Evolutionary conservation across 2,329 filamentous ascomycete genomes (phyloP).

Genomic region (Alternaria sp.): DNA sequence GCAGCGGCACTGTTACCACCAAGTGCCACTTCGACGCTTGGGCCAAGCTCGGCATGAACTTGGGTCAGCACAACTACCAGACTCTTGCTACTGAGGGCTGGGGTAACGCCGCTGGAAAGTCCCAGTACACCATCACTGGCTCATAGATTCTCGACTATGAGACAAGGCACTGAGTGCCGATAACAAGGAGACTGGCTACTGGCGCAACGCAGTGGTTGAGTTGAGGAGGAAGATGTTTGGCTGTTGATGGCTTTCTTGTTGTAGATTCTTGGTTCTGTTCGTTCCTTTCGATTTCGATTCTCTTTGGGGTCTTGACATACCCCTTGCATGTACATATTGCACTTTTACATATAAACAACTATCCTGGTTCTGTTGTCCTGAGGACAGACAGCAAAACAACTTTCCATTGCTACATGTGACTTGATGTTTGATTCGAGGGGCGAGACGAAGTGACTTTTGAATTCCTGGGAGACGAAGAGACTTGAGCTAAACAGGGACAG

Average conservation of each 20-base stretch:
- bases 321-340: conserved; percentile 13
- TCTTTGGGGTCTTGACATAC: conserved; percentile 2
- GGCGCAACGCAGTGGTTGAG: neutral
- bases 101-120: conserved; percentile 40
- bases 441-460: neutral
- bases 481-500: neutral
- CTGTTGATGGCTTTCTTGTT: conserved; percentile 1
- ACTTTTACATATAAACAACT: neutral
- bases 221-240: neutral
- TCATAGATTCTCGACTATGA: conserved; percentile 12
- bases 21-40: conserved; percentile 44
- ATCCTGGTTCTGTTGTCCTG: neutral
- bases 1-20: conserved; percentile 42
- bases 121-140: conserved; percentile 35
- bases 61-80: conserved; percentile 42
- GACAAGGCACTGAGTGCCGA: neutral
- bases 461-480: neutral
- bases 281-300: neutral
- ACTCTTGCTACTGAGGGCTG: conserved; percentile 41
- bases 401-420: neutral
- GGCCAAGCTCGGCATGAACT: conserved; percentile 34
- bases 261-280: neutral
- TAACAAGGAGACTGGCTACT: neutral
- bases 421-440: neutral
- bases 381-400: neutral